phyloP scores from a whole-genome alignment of 2,329 filamentous ascomycete species.

The Leptosphaerulina australis region DNA sequence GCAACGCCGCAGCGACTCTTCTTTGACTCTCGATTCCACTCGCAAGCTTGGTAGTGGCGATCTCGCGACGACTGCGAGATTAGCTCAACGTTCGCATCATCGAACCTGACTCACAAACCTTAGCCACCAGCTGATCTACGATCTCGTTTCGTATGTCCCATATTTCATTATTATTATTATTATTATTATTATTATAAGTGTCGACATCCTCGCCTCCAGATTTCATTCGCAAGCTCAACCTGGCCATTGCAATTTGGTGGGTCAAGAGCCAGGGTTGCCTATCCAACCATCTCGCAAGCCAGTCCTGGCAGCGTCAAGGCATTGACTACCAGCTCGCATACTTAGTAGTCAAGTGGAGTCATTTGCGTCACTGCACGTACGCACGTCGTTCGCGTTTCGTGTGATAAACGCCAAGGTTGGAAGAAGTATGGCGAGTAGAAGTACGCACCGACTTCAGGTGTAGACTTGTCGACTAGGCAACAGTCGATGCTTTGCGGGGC shows the following conservation, averaged over 20 bases:
- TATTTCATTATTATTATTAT: too few relatives aligned
- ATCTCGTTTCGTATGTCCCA: too few relatives aligned
- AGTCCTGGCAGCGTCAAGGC: constrained; percentile 22
- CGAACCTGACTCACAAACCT: not conserved
- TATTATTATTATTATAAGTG: too few relatives aligned
- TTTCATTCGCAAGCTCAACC: constrained; percentile 1
- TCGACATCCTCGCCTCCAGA: not conserved
- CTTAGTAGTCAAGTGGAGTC: constrained; percentile 11
- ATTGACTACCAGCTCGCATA: constrained; percentile 29
- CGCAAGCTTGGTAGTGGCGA: not conserved
- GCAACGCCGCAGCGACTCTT: not conserved
- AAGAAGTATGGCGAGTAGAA: constrained; percentile 15
- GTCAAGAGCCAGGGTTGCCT: constrained; percentile 28
- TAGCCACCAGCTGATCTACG: not conserved
- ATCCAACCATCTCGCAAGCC: constrained; percentile 27
- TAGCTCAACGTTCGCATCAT: not conserved
- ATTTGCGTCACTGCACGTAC: constrained; percentile 31
- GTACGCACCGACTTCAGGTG: not conserved
- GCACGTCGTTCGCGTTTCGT: constrained; percentile 18
- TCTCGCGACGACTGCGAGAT: not conserved
- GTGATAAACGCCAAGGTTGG: constrained; percentile 21
- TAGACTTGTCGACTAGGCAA: not conserved
- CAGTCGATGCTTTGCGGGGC: not conserved
- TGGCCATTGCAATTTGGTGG: constrained; percentile 16
- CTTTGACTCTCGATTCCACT: not conserved